Evolutionary conservation across 2,329 filamentous ascomycete species (phyloP).

Genomic region (Diplodia corticola): DNA sequence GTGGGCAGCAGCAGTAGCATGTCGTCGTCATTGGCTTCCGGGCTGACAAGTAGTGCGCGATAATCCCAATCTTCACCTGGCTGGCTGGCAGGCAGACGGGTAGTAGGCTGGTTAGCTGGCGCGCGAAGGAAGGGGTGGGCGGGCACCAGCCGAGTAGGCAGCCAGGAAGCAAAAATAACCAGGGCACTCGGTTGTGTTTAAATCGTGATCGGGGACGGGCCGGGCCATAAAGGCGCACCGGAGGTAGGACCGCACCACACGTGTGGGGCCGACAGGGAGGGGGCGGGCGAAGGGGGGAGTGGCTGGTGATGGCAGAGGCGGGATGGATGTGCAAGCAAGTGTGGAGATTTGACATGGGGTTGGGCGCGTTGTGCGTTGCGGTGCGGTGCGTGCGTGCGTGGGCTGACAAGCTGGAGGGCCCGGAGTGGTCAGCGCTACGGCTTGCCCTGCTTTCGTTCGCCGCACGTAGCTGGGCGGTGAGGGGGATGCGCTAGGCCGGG

Average conservation of each 20-base stretch:
- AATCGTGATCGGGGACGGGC: conserved; percentile 9
- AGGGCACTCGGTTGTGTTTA: not conserved
- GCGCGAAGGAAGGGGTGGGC: not conserved
- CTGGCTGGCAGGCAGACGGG: not conserved
- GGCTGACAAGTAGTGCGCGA: not conserved
- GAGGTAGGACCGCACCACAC: conserved; percentile 1
- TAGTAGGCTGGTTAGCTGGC: not conserved
- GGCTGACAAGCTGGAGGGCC: not conserved
- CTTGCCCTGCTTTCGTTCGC: not conserved
- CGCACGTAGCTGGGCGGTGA: not conserved
- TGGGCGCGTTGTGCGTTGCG: no score
- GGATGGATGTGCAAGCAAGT: not conserved
- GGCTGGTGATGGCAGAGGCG: not conserved
- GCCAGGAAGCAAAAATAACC: not conserved
- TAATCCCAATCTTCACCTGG: not conserved
- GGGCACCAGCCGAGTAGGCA: not conserved
- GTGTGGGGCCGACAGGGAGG: not conserved
- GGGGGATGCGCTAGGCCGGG: not conserved
- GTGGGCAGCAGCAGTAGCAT: not conserved
- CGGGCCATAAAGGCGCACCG: conserved; percentile 9
- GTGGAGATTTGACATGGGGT: not conserved
- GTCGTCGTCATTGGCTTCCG: not conserved
- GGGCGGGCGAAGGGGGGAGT: not conserved
- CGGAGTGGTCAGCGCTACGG: not conserved
- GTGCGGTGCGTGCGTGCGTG: not conserved